A percentile compares a stretch with the other conserved stretches of the same genome.
phyloP scores from a whole-genome alignment of 352 stramenopile genomes.

The Globisporangium paddicum region DNA sequence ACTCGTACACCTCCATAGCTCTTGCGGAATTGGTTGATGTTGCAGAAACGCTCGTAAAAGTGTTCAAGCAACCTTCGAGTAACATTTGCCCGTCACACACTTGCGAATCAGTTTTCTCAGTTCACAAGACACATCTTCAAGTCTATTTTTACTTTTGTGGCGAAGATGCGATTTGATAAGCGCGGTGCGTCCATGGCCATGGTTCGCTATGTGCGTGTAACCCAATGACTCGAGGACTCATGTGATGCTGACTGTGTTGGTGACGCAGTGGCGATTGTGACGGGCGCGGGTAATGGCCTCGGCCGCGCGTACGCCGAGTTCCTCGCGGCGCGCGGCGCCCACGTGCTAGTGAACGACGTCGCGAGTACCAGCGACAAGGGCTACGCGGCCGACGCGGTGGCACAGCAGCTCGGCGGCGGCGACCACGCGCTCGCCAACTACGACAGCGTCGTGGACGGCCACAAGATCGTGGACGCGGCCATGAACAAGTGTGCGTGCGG shows the following conservation, averaged over 20 bases:
- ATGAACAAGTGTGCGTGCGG: constrained; percentile 64
- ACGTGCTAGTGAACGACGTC: constrained; percentile 83
- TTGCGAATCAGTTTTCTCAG: neutral
- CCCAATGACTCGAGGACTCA: neutral
- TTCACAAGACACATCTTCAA: neutral
- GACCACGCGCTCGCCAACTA: constrained; percentile 62
- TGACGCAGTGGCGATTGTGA: constrained; percentile 75
- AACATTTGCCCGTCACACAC: constrained; percentile 10
- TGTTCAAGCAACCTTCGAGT: constrained; percentile 18
- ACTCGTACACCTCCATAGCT: constrained; percentile 79
- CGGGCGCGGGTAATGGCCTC: constrained; percentile 79
- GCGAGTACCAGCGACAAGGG: constrained; percentile 12
- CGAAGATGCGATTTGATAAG: constrained; percentile 48
- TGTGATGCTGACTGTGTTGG: neutral
- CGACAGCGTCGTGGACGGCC: constrained; percentile 65
- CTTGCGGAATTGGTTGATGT: too few species aligned
- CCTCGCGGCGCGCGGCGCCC: constrained; percentile 57
- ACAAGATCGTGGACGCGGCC: constrained; percentile 79
- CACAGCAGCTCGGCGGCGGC: constrained; percentile 36
- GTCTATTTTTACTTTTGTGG: too few species aligned
- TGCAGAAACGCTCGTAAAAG: neutral
- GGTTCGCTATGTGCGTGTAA: neutral
- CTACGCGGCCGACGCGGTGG: constrained; percentile 60
- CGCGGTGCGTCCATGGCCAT: constrained; percentile 20
- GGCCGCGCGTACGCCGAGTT: constrained; percentile 79